These are phyloP conservation scores for Sextonia rubra DNA, from an alignment of 164 flowering plant species.

Conservation along the genomic window DNA sequence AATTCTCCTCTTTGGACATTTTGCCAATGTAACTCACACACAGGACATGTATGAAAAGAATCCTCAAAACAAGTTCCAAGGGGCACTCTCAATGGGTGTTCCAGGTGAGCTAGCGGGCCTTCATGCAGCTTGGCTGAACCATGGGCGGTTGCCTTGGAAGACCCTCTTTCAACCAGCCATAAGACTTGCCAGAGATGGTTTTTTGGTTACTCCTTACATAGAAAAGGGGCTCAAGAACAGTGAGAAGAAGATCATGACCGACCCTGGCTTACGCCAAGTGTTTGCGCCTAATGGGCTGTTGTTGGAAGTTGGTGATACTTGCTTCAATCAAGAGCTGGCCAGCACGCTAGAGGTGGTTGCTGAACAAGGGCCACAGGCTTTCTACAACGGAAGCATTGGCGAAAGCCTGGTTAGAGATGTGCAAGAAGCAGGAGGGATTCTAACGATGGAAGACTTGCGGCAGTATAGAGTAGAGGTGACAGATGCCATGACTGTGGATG, in stretches of 20 bases:
- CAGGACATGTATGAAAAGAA: conserved; percentile 80
- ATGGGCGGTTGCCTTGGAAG: conserved; percentile 83
- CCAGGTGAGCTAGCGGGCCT: conserved; percentile 98
- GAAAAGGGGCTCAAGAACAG: conserved; percentile 16
- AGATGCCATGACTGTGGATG: conserved; percentile 57
- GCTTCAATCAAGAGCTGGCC: conserved; percentile 71
- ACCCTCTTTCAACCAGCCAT: conserved; percentile 69
- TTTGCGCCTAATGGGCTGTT: conserved; percentile 71
- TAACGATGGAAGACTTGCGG: conserved; percentile 85
- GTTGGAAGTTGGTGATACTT: conserved; percentile 61
- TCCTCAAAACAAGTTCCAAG: conserved; percentile 38
- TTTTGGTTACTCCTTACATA: conserved; percentile 49
- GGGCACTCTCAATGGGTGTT: conserved; percentile 77
- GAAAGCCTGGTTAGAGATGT: conserved; percentile 75
- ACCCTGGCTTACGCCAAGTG: conserved; percentile 62
- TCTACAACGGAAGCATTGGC: conserved; percentile 72
- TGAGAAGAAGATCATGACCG: conserved; percentile 33
- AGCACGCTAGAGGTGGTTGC: conserved; percentile 56
- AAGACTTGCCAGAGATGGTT: conserved; percentile 74
- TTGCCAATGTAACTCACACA: background rate
- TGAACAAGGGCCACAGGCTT: conserved; percentile 70
- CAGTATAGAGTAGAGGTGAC: conserved; percentile 57
- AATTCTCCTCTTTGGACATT: background rate
- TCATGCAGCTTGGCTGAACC: conserved; percentile 63
- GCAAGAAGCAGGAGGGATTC: conserved; percentile 71